Evolutionary conservation across 371 early-diverging fungal genomes (phyloP), one percentile per base, ranked within the genome.

Genomic region (Mortierella sp.): DNA sequence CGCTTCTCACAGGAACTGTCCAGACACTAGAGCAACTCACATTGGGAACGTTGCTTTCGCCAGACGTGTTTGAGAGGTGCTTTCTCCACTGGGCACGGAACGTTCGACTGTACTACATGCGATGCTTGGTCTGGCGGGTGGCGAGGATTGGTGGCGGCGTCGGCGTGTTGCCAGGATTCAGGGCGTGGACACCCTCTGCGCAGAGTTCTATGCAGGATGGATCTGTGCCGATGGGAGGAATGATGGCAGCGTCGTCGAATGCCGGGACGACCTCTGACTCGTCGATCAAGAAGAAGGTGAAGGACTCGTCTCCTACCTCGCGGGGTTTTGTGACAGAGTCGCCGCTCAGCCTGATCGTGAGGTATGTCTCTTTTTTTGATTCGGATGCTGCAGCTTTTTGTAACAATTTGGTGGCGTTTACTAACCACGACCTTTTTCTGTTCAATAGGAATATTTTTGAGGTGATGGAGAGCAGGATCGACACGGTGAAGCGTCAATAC

Each of bases 71-170:
- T 80, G 93, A 92, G 54, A 87, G 90, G 43, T 80, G 91, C 14
- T 86, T 91, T 44, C 75, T 91, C 14, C 93, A 93, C 63, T 93
- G 93, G 93, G 88, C 89, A n/a, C 83, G 88, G 29, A 90, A 90
- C 75, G 91, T 93, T 16, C 90, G 92, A 1, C 71, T 89, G 16
- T 91, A 90, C 75, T 93, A 88, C 74, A 78, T 92, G 72, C 76
- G 91, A n/a, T 88, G 89, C 46, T 77, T 93, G 29, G 85, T 91
- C 32, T 92, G 91, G 91, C 87, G 90, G 49, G 88, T 93, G 27
- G 89, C 84, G 29, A 79, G 85, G 73, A 81, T 88, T 68, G 83
- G 83, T 27, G 83, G 87, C 24, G 86, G 86, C 12, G 86, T 86
- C 5, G 86, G 86, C 3, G 56, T 86, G 8, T 75, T 86, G 77